A percentile compares a stretch with the other conserved stretches of the same genome.
Conservation (phyloP, 2,329 filamentous ascomycete species). For the Cladobotryum mycophilum region DNA sequence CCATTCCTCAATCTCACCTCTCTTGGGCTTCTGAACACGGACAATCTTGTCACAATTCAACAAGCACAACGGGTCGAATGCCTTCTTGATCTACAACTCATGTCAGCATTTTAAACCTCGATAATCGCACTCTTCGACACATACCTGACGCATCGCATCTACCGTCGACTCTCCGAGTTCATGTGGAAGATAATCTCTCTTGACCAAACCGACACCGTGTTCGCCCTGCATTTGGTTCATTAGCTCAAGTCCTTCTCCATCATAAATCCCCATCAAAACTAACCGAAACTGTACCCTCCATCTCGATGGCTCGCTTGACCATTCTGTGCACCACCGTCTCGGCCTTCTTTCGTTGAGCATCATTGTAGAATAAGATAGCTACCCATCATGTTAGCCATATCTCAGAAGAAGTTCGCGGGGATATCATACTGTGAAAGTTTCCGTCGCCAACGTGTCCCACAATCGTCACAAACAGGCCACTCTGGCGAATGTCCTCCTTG, state of each 20-base stretch:
- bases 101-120: background rate
- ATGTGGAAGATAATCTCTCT: constrained; percentile 75
- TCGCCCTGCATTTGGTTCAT: constrained; percentile 56
- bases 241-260: background rate
- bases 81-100: constrained; percentile 61
- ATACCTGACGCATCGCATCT: constrained; percentile 74
- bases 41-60: constrained; percentile 66
- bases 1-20: constrained; percentile 40
- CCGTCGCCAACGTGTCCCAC: constrained; percentile 72
- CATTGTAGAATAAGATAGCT: constrained; percentile 55
- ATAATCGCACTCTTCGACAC: constrained; percentile 15
- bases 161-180: constrained; percentile 70
- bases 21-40: constrained; percentile 46
- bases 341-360: constrained; percentile 59
- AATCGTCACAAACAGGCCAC: constrained; percentile 42
- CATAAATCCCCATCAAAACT: constrained; percentile 15
- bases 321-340: constrained; percentile 72
- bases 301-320: constrained; percentile 78
- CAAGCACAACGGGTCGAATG: constrained; percentile 68
- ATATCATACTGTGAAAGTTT: constrained; percentile 60
- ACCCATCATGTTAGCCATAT: background rate
- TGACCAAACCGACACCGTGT: constrained; percentile 77
- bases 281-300: constrained; percentile 76
- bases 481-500: constrained; percentile 37
- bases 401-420: background rate